phyloP scores from a whole-genome alignment of 768 basidiomycete species.

The Naganishia vaughanmartiniae region DNA sequence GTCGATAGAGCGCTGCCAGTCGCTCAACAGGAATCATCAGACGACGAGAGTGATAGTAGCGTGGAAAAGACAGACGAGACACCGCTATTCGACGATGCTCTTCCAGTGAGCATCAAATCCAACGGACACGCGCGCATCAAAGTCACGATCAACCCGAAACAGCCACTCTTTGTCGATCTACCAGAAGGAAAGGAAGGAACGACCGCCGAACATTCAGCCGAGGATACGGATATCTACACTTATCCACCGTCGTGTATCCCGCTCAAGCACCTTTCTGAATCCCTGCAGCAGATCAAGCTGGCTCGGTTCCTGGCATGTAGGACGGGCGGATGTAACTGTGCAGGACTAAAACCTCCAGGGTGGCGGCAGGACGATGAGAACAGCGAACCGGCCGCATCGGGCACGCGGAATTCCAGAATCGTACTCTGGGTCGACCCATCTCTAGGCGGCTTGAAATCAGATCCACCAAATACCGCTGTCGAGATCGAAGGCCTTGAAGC shows the following conservation, averaged over 20 bases:
- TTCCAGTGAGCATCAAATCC: background rate
- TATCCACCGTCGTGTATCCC: conserved; percentile 33
- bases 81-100: conserved; percentile 20
- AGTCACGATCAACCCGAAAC: conserved; percentile 18
- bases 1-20: background rate
- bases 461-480: conserved; percentile 68
- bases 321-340: conserved; percentile 61
- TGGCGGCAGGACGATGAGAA: background rate
- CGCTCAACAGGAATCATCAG: background rate
- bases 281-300: conserved; percentile 59
- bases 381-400: conserved; percentile 45
- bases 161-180: conserved; percentile 1
- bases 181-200: background rate
- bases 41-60: background rate
- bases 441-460: conserved; percentile 61
- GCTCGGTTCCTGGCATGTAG: conserved; percentile 76
- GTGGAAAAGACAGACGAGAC: conserved; percentile 2
- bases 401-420: conserved; percentile 59
- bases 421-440: conserved; percentile 70
- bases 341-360: conserved; percentile 67
- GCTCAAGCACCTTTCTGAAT: conserved; percentile 17
- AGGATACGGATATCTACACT: background rate
- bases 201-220: background rate
- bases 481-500: conserved; percentile 68
- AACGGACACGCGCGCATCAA: conserved; percentile 8